Percentiles rank a stretch among this genome's conserved stretches.
Conservation (phyloP, 805 yeast species). For the Blastobotrys attinorum region DNA sequence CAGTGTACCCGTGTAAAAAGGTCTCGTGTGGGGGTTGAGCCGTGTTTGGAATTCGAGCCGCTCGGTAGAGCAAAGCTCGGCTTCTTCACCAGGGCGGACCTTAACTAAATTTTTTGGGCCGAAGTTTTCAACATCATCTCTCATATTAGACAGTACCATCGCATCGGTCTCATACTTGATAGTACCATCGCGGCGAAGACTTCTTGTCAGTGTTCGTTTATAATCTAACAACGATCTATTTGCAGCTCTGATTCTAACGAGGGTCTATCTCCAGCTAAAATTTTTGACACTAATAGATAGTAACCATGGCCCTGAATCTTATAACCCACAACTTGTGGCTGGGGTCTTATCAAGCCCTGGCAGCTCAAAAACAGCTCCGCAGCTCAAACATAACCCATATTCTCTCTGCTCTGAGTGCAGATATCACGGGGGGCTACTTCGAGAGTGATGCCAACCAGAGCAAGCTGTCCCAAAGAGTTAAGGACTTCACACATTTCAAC, state of each 20-base stretch:
- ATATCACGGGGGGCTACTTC: conserved; percentile 37
- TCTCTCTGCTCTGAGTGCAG: conserved; percentile 60
- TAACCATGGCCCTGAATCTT: conserved; percentile 11
- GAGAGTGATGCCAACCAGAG: conserved; percentile 26
- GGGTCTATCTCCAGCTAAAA: neutral
- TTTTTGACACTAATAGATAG: neutral
- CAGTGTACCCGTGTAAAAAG: too few species aligned
- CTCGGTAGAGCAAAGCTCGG: too few species aligned
- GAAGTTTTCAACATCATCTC: too few species aligned
- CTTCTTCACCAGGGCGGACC: too few species aligned
- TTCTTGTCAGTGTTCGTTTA: too few species aligned
- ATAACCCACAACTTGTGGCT: conserved; percentile 41
- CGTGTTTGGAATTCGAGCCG: too few species aligned
- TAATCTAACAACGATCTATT: neutral
- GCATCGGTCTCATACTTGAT: too few species aligned
- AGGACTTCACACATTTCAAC: conserved; percentile 37
- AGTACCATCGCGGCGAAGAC: too few species aligned
- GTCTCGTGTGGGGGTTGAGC: too few species aligned
- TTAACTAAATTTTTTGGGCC: too few species aligned
- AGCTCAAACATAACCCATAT: conserved; percentile 60
- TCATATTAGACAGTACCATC: too few species aligned
- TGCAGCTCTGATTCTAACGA: neutral
- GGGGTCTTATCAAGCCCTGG: conserved; percentile 63
- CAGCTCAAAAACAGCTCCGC: conserved; percentile 43
- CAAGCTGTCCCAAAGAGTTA: conserved; percentile 15